Evolutionary conservation across 495 filamentous ascomycete genomes (phyloP), one percentile per base, ranked within the genome.

Genomic region (Trichocladium uniseriatum): DNA sequence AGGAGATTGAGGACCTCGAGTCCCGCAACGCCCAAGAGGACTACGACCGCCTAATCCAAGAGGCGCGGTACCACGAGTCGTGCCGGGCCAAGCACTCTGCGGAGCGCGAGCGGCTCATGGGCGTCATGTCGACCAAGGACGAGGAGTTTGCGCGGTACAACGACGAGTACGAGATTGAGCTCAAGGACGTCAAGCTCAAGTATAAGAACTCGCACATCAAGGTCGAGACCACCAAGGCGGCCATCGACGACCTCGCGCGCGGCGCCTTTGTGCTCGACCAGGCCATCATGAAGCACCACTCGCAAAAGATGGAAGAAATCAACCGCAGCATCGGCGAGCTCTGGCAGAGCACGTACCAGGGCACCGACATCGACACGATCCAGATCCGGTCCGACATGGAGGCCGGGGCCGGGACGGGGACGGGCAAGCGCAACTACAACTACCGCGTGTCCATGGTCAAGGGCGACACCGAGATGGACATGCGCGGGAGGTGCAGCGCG

Each of bases 381-480:
- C 76, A 94, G 56, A 97, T 97, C 64, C 81, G 85, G 35, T 94
- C 89, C 36, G 90, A 94, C 69, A 83, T 82, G 55, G 89, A 92
- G 63, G 75, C 76, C 38, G 52, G 31, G 9, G 31, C 24, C 24
- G 24, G 24, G 24, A 31, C 45, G 10, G 37, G 38, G 20, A 82
- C 79, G 45, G 83, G 80, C 48, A 92, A 88, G 57, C 80, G 86
- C 45, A 86, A 76, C 28, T 98, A 97, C 76, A 96, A 98, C 65
- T 98, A 98, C 70, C 86, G 94, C 47, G 92, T 98, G 0, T 88
- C 85, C 70, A 99, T 99, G 94, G 82, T 95, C 55, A 99, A 99
- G 71, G 82, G 89, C 60, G 87, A 90, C 56, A 83, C 84, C 3
- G 92, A 99, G 66, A 96, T 99, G 91, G 92, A 99, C 69, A 99